These are phyloP conservation scores for California macrophylla DNA, from an alignment of 441 rosid genomes.

Conservation along the genomic window DNA sequence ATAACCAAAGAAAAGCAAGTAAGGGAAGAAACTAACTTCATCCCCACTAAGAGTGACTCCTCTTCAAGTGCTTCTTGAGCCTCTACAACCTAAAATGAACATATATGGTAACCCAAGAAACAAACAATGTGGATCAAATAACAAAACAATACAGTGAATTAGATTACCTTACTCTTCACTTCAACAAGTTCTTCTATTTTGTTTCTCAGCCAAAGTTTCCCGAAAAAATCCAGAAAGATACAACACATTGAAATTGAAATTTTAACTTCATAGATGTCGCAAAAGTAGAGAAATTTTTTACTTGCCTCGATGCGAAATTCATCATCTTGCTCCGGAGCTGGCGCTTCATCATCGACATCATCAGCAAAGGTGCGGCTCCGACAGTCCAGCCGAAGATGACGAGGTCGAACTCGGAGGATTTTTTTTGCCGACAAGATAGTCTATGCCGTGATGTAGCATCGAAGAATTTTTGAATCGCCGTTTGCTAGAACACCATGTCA, in stretches of 20 bases:
- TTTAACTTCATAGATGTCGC: background rate
- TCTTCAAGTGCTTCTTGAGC: slow-evolving; percentile 96
- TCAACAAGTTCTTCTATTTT: slow-evolving; percentile 81
- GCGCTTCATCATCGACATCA: slow-evolving; percentile 46
- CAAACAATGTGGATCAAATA: slow-evolving; percentile 6
- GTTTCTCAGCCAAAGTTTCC: slow-evolving; percentile 80
- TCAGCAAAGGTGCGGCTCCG: slow-evolving; percentile 43
- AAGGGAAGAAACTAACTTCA: slow-evolving; percentile 48
- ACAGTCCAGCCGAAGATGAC: too few species aligned
- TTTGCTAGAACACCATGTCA: too few species aligned
- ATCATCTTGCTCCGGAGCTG: slow-evolving; percentile 46
- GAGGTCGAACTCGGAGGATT: too few species aligned
- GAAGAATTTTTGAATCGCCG: too few species aligned
- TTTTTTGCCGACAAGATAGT: too few species aligned
- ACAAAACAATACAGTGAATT: slow-evolving; percentile 13
- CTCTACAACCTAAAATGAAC: slow-evolving; percentile 78
- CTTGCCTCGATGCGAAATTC: slow-evolving; percentile 53
- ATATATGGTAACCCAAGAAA: slow-evolving; percentile 25
- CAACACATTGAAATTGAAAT: background rate
- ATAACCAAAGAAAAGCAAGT: slow-evolving; percentile 11
- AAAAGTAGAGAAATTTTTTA: background rate
- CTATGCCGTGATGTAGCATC: too few species aligned
- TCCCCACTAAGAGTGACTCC: slow-evolving; percentile 71
- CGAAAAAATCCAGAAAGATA: slow-evolving; percentile 15
- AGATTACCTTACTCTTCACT: slow-evolving; percentile 87